Base-by-base conservation (phyloP, 768 basidiomycete species). In the Infundibulicybe gibba region DNA sequence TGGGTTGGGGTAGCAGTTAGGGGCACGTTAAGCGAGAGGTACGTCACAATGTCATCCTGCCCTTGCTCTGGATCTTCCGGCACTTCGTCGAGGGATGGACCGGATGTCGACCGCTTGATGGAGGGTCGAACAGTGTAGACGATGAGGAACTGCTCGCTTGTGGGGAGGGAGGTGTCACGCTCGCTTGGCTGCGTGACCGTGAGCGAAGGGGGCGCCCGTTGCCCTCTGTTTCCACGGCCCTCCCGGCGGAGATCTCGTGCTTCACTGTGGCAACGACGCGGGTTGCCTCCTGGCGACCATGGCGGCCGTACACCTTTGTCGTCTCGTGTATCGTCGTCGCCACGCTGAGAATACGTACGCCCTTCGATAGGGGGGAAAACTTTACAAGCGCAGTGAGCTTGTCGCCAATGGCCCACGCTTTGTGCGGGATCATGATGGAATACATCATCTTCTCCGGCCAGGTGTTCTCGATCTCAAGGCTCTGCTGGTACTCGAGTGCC, bases 361-460 rank as follows among this genome's bases (percentile, higher is more conserved):
- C 95, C 64, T 98, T 97, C 33, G 75, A 69, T 16, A 97, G 68
- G 0, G 95, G 94, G 31, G 83, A 82, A 61, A 97, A 90, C 62
- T 95, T 97, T 64, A 92, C 77, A 11, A 86, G 68, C 0, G 90
- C 85, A 0, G 87, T 85, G 47, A 97, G 68, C 9, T 75, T 77
- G 64, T 97, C 94, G 5, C 94, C 94, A 0, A 85, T 88, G 0
- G 93, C 90, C 83, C 89, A 97, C 0, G 94, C 95, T 61, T 94
- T 95, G 75, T 95, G 93, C 0, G 94, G 94, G 30, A 98, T 66
- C 70, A 93, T 88, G 59, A 92, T 80, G 5, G 87, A 85, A 64
- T 95, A 97, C 94, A 94, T 95, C 66, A 97, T 71, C 69, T 97
- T 98, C 16, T 87, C 87, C 0, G 95, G 94, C 95, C 95, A 98